Percentiles rank a stretch among this genome's conserved stretches.
phyloP scores from a whole-genome alignment of 805 yeast genomes.

The Yamadazyma ubonensis region DNA sequence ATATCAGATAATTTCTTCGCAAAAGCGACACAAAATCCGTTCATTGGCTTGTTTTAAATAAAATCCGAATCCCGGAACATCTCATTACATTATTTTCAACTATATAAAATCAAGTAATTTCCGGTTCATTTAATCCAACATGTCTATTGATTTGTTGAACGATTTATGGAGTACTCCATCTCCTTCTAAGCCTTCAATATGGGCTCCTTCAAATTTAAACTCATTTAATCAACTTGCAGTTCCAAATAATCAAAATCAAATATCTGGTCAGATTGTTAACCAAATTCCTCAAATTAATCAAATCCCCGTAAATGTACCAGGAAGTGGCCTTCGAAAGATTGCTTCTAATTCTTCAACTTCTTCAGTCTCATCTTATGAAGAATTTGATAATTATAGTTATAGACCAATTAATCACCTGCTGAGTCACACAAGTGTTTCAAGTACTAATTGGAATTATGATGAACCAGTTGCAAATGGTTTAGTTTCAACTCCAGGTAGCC shows the following conservation, averaged over 20 bases:
- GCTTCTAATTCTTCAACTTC: conserved; percentile 3
- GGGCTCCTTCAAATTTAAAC: conserved; percentile 1
- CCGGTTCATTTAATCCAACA: not conserved
- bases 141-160: conserved; percentile 11
- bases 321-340: conserved; percentile 1
- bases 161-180: conserved; percentile 9
- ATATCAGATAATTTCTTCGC: not conserved
- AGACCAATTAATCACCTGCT: not conserved
- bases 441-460: not conserved
- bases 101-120: not conserved
- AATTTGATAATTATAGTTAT: conserved; percentile 1
- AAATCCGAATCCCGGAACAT: conserved; percentile 14
- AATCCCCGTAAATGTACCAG: not conserved
- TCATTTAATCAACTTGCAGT: no score
- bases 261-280: not conserved
- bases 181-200: conserved; percentile 2
- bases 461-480: not conserved
- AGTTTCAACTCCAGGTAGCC: not conserved
- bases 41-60: conserved; percentile 10
- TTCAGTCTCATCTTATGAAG: not conserved
- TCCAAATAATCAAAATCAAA: no score
- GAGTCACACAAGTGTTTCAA: not conserved
- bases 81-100: conserved; percentile 4
- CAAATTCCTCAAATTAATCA: conserved; percentile 1
- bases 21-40: conserved; percentile 9